Conservation (phyloP, 306 rosid species). For the Medicago truncatula region MtrunA17r5.0-ANR NC_053042.1:28140501-28141000, state of each 20-base stretch:
- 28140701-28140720: slow-evolving; percentile 44
- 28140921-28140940: slow-evolving; percentile 63
- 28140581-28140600: slow-evolving; percentile 50
- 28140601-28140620: slow-evolving; percentile 39
- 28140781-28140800: slow-evolving; percentile 38
- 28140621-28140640: background rate
- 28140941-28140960: slow-evolving; percentile 48
- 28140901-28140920: slow-evolving; percentile 56
- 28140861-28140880: slow-evolving; percentile 47
- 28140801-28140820: slow-evolving; percentile 48
- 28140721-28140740: slow-evolving; percentile 44
- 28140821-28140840: slow-evolving; percentile 42
- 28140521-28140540: slow-evolving; percentile 30
- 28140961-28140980: slow-evolving; percentile 57
- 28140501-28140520: slow-evolving; percentile 29
- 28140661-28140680: slow-evolving; percentile 67
- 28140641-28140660: slow-evolving; percentile 58
- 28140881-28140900: slow-evolving; percentile 56
- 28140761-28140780: slow-evolving; percentile 47
- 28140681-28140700: slow-evolving; percentile 52
- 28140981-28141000: slow-evolving; percentile 54
- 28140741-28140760: slow-evolving; percentile 39
- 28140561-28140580: slow-evolving; percentile 50
- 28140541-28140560: slow-evolving; percentile 38
- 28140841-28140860: slow-evolving; percentile 32